These are phyloP conservation scores for Boletus subparvulus DNA, from an alignment of 768 basidiomycete species.

Conservation along the genomic window DNA sequence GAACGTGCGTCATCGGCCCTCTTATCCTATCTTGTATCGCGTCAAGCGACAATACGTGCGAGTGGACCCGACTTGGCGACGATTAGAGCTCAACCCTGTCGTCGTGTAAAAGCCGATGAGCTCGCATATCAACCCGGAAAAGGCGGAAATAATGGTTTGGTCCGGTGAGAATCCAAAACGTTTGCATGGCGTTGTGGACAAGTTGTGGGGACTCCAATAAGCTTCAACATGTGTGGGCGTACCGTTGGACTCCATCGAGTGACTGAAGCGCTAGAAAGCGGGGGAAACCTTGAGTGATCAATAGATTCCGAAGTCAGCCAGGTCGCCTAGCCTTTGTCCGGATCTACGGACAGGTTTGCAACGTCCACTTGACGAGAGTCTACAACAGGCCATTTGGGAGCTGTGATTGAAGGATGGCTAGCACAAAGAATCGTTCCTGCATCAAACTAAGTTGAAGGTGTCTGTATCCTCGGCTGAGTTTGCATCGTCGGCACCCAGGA, in stretches of 20 bases:
- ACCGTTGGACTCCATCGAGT: neutral
- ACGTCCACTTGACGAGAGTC: neutral
- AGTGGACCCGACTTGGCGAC: neutral
- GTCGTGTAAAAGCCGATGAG: neutral
- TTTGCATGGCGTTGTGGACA: no score
- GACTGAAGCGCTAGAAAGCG: neutral
- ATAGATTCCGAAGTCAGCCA: neutral
- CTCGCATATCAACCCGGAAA: neutral
- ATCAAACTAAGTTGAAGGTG: neutral
- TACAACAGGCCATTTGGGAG: neutral
- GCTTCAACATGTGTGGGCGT: neutral
- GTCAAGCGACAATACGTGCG: constrained; percentile 1
- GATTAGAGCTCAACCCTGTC: neutral
- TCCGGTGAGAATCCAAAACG: neutral
- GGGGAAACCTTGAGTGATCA: neutral
- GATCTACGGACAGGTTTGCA: neutral
- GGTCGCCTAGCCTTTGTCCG: no score
- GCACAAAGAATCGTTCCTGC: neutral
- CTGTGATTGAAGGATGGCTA: neutral
- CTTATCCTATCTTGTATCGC: constrained; percentile 3
- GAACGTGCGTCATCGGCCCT: constrained; percentile 1
- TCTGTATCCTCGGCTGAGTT: neutral
- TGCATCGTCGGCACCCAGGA: neutral
- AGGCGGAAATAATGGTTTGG: neutral
- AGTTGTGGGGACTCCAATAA: neutral